Percentiles rank a stretch among this genome's conserved stretches.
Evolutionary conservation across 208 protist genomes (phyloP).

Genomic region (Acanthamoeba triangularis): DNA sequence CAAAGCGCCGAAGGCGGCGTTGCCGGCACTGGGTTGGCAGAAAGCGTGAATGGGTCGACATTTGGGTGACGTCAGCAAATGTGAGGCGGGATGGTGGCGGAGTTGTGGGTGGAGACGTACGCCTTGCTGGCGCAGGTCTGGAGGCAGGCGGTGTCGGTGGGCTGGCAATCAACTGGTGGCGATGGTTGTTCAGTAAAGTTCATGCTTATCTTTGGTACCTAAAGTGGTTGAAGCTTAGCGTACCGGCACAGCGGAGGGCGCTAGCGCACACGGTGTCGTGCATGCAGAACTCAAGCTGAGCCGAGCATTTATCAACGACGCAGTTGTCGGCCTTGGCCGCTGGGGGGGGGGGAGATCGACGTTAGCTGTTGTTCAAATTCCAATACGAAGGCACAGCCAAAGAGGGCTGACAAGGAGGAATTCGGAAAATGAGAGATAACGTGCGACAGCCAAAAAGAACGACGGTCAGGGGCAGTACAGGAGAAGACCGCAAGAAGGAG

Average conservation of each 20-base stretch:
- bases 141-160: not conserved
- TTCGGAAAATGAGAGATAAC: no score
- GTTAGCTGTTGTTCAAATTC: no score
- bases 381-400: no score
- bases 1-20: not conserved
- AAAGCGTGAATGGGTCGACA: no score
- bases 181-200: not conserved
- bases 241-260: conserved; percentile 15
- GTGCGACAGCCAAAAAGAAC: no score
- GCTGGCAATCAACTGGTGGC: not conserved
- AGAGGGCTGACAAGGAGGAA: no score
- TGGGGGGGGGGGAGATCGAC: no score
- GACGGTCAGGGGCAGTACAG: no score
- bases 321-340: not conserved
- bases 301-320: not conserved
- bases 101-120: not conserved
- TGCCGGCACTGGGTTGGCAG: no score
- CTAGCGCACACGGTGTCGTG: not conserved
- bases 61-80: not conserved
- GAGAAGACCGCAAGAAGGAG: no score
- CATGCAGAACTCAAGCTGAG: not conserved
- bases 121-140: conserved; percentile 12
- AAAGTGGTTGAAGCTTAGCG: not conserved
- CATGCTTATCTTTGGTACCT: no score
- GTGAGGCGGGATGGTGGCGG: not conserved